phyloP scores from a whole-genome alignment of 352 stramenopile genomes.

The Thalassiosira mediterranea region DNA sequence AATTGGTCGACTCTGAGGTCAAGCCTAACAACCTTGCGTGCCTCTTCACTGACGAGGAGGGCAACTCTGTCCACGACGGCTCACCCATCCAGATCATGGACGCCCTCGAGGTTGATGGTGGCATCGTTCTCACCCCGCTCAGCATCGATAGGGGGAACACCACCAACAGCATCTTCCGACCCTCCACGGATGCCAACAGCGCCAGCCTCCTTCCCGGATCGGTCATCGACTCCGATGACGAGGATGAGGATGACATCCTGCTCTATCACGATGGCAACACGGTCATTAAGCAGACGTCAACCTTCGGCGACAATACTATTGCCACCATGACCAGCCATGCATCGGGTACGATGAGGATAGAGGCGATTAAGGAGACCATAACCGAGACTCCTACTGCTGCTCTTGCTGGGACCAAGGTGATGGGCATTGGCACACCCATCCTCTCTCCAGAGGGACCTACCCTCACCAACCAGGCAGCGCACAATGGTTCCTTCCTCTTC shows the following conservation, averaged over 20 bases:
- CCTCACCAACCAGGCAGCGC: constrained; percentile 30
- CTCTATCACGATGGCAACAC: constrained; percentile 49
- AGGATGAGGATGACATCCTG: constrained; percentile 36
- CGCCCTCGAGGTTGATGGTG: constrained; percentile 32
- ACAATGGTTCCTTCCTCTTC: constrained; percentile 55
- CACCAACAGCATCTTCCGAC: constrained; percentile 28
- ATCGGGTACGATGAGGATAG: background rate
- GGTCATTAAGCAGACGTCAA: constrained; percentile 28
- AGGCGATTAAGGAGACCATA: background rate
- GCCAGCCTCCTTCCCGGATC: constrained; percentile 38
- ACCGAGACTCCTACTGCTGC: background rate
- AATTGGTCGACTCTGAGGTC: constrained; percentile 21
- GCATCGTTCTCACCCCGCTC: constrained; percentile 33
- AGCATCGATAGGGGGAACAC: constrained; percentile 25
- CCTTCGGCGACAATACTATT: constrained; percentile 51
- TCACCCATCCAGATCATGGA: constrained; percentile 36
- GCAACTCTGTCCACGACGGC: constrained; percentile 4
- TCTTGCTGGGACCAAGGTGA: background rate
- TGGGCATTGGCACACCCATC: constrained; percentile 17
- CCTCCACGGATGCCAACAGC: constrained; percentile 14
- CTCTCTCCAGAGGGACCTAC: constrained; percentile 31
- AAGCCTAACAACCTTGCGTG: constrained; percentile 42
- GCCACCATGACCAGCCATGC: constrained; percentile 12
- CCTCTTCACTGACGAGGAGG: constrained; percentile 35
- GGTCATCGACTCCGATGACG: constrained; percentile 40